A percentile compares a stretch with the other conserved stretches of the same genome.
Conservation (phyloP, 345 rosid genomes). For the Salix exigua region DNA sequence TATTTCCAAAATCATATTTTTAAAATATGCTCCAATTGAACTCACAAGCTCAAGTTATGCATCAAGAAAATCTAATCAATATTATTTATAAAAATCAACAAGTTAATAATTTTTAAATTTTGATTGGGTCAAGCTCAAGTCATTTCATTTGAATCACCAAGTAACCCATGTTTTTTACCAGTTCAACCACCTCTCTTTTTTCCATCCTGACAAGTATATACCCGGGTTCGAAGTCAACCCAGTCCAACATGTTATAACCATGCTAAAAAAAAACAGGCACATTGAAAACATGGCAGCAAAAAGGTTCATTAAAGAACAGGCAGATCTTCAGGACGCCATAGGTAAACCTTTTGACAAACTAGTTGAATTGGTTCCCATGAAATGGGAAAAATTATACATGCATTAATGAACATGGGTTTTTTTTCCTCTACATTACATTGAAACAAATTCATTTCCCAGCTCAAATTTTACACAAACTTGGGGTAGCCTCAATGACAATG, state of each 20-base stretch:
- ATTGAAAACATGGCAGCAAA: neutral
- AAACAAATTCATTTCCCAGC: constrained; percentile 23
- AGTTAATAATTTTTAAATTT: no score
- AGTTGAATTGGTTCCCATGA: neutral
- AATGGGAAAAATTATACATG: constrained; percentile 16
- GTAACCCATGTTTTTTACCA: no score
- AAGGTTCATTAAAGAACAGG: neutral
- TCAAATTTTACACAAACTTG: constrained; percentile 38
- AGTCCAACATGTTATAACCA: no score
- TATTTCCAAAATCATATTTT: neutral
- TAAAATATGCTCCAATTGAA: no score
- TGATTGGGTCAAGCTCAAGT: no score
- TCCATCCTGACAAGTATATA: no score
- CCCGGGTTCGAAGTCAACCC: no score
- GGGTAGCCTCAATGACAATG: constrained; percentile 30
- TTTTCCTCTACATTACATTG: neutral
- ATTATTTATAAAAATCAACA: no score
- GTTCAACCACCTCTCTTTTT: no score
- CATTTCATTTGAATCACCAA: no score
- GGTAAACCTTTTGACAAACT: neutral
- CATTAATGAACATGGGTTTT: constrained; percentile 4
- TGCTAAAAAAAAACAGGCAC: neutral
- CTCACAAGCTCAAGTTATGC: no score
- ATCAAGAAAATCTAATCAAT: no score
- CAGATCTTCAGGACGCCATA: neutral